Evolutionary conservation across 352 stramenopile species (phyloP).

Genomic region (Phytophthora nicotianae): DNA sequence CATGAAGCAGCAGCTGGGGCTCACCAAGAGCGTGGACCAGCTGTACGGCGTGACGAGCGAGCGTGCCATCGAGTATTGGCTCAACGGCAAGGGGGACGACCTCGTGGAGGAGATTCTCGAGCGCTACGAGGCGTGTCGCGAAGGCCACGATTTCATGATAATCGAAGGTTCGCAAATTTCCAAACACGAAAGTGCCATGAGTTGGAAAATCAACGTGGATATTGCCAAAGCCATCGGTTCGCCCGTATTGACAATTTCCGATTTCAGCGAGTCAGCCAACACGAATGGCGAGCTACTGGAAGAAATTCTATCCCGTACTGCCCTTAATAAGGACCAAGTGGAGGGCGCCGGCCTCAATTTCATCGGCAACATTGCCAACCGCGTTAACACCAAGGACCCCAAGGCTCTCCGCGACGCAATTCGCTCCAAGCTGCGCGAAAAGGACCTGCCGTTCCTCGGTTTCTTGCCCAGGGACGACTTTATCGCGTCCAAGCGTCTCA

Average conservation of each 20-base stretch:
- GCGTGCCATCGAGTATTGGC: constrained; percentile 52
- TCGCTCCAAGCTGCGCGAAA: constrained; percentile 37
- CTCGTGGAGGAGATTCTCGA: constrained; percentile 73
- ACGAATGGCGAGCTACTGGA: constrained; percentile 41
- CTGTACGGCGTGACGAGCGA: constrained; percentile 71
- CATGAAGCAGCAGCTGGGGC: constrained; percentile 63
- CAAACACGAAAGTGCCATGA: constrained; percentile 71
- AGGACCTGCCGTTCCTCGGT: constrained; percentile 62
- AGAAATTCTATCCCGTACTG: constrained; percentile 64
- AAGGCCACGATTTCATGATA: constrained; percentile 84
- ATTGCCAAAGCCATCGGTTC: constrained; percentile 74
- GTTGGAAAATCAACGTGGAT: constrained; percentile 83
- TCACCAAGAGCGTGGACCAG: constrained; percentile 40
- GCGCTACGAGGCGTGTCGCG: constrained; percentile 55
- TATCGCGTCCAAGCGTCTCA: constrained; percentile 77
- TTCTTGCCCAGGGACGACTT: constrained; percentile 72
- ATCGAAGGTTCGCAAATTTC: constrained; percentile 77
- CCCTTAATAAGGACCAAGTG: constrained; percentile 65
- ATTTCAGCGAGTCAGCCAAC: constrained; percentile 41
- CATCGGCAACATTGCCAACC: constrained; percentile 81
- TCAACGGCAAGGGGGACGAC: constrained; percentile 67
- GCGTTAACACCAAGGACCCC: constrained; percentile 48
- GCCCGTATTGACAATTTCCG: constrained; percentile 66
- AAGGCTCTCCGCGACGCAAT: constrained; percentile 44
- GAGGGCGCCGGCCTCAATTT: constrained; percentile 61